A percentile compares a stretch with the other conserved stretches of the same genome.
Conservation (phyloP, 2,329 filamentous ascomycete species). For the Amphichorda felina region DNA sequence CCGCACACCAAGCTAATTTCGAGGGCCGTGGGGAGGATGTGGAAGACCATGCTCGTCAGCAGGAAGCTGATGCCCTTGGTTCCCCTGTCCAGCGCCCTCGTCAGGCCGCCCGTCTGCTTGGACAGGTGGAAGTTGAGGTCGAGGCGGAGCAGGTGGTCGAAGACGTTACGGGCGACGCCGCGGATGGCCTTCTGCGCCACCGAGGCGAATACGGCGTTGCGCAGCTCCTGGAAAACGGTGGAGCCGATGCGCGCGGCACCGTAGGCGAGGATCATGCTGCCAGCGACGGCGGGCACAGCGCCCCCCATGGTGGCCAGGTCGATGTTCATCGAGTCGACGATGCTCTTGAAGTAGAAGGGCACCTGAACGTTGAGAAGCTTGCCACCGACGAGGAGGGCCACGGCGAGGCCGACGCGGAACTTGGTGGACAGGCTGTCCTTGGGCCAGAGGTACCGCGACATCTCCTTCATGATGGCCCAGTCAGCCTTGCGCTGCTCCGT, state of each 20-base stretch:
- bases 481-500: constrained; percentile 93
- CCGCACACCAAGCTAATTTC: constrained; percentile 95
- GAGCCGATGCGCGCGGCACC: constrained; percentile 80
- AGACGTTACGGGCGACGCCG: constrained; percentile 81
- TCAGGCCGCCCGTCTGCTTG: constrained; percentile 89
- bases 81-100: constrained; percentile 86
- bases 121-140: constrained; percentile 91
- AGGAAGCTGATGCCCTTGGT: constrained; percentile 98
- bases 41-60: constrained; percentile 96
- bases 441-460: constrained; percentile 93
- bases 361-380: constrained; percentile 97
- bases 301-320: constrained; percentile 81
- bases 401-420: constrained; percentile 72
- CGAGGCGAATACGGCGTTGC: constrained; percentile 93
- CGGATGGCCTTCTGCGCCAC: constrained; percentile 96
- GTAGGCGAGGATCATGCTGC: constrained; percentile 88
- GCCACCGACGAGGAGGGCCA: constrained; percentile 72
- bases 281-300: constrained; percentile 78
- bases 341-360: constrained; percentile 97
- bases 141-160: constrained; percentile 75
- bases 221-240: constrained; percentile 81
- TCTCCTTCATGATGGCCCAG: constrained; percentile 98
- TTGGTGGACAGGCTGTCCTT: constrained; percentile 66
- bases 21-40: constrained; percentile 83
- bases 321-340: constrained; percentile 96